Evolutionary conservation across 352 stramenopile species (phyloP), one percentile per base, ranked within the genome.

Genomic region (Phytophthora pini): DNA sequence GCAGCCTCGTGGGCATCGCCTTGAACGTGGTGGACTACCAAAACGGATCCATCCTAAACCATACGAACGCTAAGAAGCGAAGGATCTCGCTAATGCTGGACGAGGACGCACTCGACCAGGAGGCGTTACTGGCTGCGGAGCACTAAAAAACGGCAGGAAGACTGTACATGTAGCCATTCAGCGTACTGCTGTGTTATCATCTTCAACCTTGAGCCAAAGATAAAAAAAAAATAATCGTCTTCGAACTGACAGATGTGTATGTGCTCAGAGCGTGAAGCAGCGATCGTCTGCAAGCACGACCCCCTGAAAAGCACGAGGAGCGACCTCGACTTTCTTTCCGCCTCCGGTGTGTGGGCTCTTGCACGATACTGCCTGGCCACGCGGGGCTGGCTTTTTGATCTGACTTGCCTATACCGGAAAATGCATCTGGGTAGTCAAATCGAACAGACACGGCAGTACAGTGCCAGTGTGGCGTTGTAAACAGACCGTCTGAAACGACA

Each of bases 21-120:
- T 79, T 95, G 39, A 95, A 95, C 44, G 65, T 93, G 20, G 56
- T 93, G 4, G 87, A 95, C 64, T 89, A 83, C 65, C 82, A 88
- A 58, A 93, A 84, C 47, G 87, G 87, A 10, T 93, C 80, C 5
- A 78, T 93, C 36, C 67, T 95, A 13, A 95, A 95, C 59, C 55
- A 79, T 5, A 75, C 77, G 54, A 82, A 85, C 52, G 41, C 70
- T 24, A 75, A 62, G 27, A 78, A 74, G 51, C 72, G 62, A 61
- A 68, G 56, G 31, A 61, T 80, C 38, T 73, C 73, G 47, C 67
- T 77, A 20, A 72, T 82, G 65, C 59, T 90, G 46, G 82, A 89
- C 50, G 80, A 93, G 57, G 78, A 82, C 17, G 70, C 70, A 13
- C 77, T 80, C 11, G 82, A 90, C 68, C 76, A 59, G 5, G 77